phyloP scores from a whole-genome alignment of 129 eudicot genomes.

The Dittrichia graveolens region DNA sequence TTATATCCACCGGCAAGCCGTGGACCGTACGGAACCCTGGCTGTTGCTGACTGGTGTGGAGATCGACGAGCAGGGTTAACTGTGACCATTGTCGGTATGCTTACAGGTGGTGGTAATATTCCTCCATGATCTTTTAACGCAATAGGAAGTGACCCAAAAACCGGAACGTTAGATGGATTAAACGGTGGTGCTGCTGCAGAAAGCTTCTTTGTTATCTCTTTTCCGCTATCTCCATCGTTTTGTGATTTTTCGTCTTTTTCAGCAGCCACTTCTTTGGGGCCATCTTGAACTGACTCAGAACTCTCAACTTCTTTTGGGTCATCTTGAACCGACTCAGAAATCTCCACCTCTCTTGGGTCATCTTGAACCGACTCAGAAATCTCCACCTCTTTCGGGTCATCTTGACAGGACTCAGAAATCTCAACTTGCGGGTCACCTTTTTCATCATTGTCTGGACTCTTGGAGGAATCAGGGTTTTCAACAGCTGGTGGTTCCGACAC shows the following conservation, averaged over 20 bases:
- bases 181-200: conserved; percentile 97
- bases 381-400: conserved; percentile 14
- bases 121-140: conserved; percentile 76
- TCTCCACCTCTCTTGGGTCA: conserved; percentile 13
- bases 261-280: conserved; percentile 27
- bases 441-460: conserved; percentile 29
- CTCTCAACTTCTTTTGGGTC: conserved; percentile 20
- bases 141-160: conserved; percentile 67
- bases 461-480: conserved; percentile 34
- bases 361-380: conserved; percentile 9
- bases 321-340: conserved; percentile 11
- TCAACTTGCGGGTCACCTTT: conserved; percentile 11
- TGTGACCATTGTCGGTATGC: conserved; percentile 68
- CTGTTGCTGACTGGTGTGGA: conserved; percentile 95
- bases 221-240: conserved; percentile 53
- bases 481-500: conserved; percentile 27
- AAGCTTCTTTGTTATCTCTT: conserved; percentile 74
- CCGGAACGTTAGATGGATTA: conserved; percentile 70
- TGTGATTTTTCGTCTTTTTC: conserved; percentile 35
- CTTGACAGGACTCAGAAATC: conserved; percentile 11
- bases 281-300: conserved; percentile 37
- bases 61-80: conserved; percentile 74
- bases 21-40: conserved; percentile 96
- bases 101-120: conserved; percentile 80
- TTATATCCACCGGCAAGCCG: conserved; percentile 83